Conservation (phyloP, 306 rosid species). For the Quercus rubra region DNA sequence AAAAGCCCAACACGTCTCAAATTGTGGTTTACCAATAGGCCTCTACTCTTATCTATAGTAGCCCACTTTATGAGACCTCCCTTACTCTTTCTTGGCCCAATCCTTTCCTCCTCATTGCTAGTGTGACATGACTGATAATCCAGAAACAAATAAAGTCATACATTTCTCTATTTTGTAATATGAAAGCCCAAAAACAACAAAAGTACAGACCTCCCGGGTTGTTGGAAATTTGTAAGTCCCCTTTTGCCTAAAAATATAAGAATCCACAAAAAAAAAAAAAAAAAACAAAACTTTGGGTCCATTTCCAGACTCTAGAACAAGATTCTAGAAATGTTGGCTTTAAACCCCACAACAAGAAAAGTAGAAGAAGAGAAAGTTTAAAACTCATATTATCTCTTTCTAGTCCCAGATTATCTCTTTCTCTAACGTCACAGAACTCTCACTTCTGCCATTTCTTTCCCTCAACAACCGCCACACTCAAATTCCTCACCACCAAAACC, state of each 20-base stretch:
- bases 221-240: not conserved
- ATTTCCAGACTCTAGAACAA: not conserved
- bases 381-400: constrained; percentile 10
- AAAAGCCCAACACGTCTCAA: no score
- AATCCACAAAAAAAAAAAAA: not conserved
- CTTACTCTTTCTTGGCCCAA: no score
- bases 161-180: no score
- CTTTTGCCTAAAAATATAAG: no score
- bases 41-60: no score
- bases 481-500: not conserved
- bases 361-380: not conserved
- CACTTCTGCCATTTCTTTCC: constrained; percentile 39
- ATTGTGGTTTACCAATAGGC: no score
- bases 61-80: no score
- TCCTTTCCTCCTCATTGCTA: no score
- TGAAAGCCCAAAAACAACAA: no score
- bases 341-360: not conserved
- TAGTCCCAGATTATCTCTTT: constrained; percentile 19
- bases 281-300: not conserved
- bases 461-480: constrained; percentile 20
- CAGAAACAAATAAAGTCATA: no score
- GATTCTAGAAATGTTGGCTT: no score
- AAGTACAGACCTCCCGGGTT: not conserved
- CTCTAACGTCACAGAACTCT: constrained; percentile 2
- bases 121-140: no score